phyloP scores from a whole-genome alignment of 2,329 filamentous ascomycete species.

The Hymenoscyphus linearis region DNA sequence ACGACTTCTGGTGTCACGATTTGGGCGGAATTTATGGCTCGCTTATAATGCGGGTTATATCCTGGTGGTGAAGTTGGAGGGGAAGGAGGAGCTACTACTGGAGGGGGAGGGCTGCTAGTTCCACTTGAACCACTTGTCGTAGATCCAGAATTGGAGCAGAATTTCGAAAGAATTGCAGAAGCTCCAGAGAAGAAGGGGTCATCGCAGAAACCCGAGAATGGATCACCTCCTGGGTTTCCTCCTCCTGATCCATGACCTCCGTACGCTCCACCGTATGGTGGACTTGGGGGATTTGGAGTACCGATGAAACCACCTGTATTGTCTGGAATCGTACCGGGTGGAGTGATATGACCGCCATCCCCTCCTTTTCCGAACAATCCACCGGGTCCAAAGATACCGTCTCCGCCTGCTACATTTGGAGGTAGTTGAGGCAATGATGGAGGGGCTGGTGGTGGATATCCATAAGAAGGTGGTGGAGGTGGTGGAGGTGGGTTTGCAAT shows the following conservation, averaged over 20 bases:
- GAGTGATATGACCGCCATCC: not conserved
- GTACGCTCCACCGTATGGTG: not conserved
- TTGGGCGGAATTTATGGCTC: not conserved
- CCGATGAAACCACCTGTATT: not conserved
- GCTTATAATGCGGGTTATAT: not conserved
- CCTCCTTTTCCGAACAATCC: not conserved
- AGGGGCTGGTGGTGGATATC: not conserved
- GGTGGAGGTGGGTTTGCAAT: no score
- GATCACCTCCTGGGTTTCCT: not conserved
- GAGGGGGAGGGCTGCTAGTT: not conserved
- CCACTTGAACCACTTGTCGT: not conserved
- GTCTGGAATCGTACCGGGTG: not conserved
- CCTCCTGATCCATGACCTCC: not conserved
- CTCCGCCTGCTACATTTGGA: not conserved
- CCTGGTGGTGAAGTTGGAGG: not conserved
- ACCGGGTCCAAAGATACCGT: not conserved
- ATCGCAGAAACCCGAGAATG: not conserved
- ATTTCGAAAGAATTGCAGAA: not conserved
- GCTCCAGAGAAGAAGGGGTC: not conserved
- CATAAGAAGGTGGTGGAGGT: not conserved
- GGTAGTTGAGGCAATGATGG: not conserved
- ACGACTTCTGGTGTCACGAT: not conserved
- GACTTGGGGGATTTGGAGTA: not conserved
- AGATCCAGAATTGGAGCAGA: not conserved
- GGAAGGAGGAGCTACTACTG: not conserved